Evolutionary conservation across 176 grass and related monocot genomes (phyloP), one percentile per base, ranked within the genome.

Genomic region (Ensete ventricosum): DNA sequence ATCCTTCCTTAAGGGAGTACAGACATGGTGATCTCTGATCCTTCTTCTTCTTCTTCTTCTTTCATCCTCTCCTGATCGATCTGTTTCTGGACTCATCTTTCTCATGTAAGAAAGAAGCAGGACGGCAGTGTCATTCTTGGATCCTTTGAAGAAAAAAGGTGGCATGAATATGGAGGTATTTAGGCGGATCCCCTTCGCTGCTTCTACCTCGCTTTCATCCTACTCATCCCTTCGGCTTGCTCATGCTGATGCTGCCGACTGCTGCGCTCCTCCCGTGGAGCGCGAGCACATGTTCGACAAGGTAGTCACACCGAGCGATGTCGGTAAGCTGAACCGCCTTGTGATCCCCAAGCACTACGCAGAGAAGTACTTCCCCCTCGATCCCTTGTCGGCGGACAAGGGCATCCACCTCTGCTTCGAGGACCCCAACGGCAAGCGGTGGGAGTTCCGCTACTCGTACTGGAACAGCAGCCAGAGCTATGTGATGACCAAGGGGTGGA

Each of bases 381-480:
- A 85, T 34, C 58, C 60, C 14, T 29, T 75, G 0, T 71, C 75
- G 0, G 72, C 78, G 16, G 83, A 79, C 48, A 92, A 96, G 79
- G 89, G 93, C 14, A 81, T 92, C 53, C 75, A 90, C 50, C 81
- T 96, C 23, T 84, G 73, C 81, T 96, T 96, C 73, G 93, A 96
- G 85, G 93, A 96, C 81, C 83, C 83, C 52, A 54, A 75, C 0
- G 87, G 89, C 52, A 90, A 92, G 79, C 53, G 81, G 27, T 96
- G 93, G 93, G 72, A 81, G 73, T 96, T 96, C 84, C 87, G 93
- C 55, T 96, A 96, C 87, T 96, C 93, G 4, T 96, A 96, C 85
- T 96, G 93, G 93, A 90, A 92, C 79, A 96, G 89, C 87, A 96
- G 89, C 87, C 89, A 96, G 83, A 96, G 87, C 83, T 96, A 96